Evolutionary conservation across 495 filamentous ascomycete genomes (phyloP).

Genomic region (Aspergillus kassunensis): DNA sequence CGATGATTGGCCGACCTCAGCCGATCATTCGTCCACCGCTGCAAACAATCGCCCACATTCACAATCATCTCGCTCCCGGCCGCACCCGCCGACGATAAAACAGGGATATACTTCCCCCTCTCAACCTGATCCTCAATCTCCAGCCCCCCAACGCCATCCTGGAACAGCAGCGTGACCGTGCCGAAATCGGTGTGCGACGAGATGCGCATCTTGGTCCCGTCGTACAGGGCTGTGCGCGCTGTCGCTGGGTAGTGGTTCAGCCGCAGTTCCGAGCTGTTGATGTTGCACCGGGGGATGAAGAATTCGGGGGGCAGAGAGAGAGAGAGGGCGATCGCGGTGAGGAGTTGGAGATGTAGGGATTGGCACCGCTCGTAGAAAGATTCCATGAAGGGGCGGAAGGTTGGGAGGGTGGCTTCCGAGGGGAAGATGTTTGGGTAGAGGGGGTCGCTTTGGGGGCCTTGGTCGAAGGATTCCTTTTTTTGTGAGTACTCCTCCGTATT

Average conservation of each 20-base stretch:
- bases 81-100: background rate
- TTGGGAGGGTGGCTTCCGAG: conserved; percentile 50
- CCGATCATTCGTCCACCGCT: conserved; percentile 56
- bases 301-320: conserved; percentile 44
- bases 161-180: conserved; percentile 47
- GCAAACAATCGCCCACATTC: conserved; percentile 63
- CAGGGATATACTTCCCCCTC: conserved; percentile 1
- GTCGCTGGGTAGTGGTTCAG: conserved; percentile 41
- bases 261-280: conserved; percentile 47
- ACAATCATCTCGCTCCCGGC: conserved; percentile 47
- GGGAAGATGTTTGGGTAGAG: conserved; percentile 54
- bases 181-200: conserved; percentile 47
- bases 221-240: conserved; percentile 13
- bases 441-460: conserved; percentile 47
- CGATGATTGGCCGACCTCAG: conserved; percentile 33
- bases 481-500: background rate
- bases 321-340: conserved; percentile 39
- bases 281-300: conserved; percentile 42
- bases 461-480: conserved; percentile 57
- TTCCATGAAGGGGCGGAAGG: conserved; percentile 56
- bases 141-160: conserved; percentile 43
- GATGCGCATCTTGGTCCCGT: conserved; percentile 27
- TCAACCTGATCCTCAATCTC: conserved; percentile 37
- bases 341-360: conserved; percentile 23
- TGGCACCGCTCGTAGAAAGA: conserved; percentile 34